phyloP scores from a whole-genome alignment of 2,329 filamentous ascomycete genomes.

The Monilinia aucupariae region DNA sequence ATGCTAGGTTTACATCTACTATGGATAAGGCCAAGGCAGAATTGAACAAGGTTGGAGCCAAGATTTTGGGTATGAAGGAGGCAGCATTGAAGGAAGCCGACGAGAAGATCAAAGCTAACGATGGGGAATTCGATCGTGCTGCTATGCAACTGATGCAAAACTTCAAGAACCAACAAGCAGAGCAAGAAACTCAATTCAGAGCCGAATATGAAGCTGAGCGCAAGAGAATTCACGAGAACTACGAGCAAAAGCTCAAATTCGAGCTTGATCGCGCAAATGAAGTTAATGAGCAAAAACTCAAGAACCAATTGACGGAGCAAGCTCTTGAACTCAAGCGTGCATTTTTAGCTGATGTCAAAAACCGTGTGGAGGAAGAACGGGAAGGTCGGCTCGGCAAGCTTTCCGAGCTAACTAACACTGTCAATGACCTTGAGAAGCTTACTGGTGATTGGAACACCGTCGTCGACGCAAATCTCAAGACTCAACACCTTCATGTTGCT shows the following conservation, averaged over 20 bases:
- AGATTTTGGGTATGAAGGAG: constrained; percentile 67
- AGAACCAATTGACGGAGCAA: constrained; percentile 85
- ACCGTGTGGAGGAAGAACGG: constrained; percentile 83
- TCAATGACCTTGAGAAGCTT: constrained; percentile 79
- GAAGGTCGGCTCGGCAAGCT: constrained; percentile 82
- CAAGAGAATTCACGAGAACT: constrained; percentile 68
- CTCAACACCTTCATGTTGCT: constrained; percentile 92
- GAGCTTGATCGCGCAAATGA: constrained; percentile 75
- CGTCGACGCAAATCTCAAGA: constrained; percentile 83
- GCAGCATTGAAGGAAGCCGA: constrained; percentile 71
- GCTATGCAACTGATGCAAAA: constrained; percentile 82
- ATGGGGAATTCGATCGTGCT: constrained; percentile 77
- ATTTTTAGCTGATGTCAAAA: constrained; percentile 72
- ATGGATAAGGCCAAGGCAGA: constrained; percentile 83
- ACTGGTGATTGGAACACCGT: constrained; percentile 87
- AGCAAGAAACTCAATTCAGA: constrained; percentile 77
- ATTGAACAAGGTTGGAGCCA: constrained; percentile 68
- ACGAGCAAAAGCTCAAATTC: constrained; percentile 72
- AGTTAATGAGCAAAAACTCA: constrained; percentile 74
- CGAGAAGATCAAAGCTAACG: constrained; percentile 51
- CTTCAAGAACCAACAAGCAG: constrained; percentile 76
- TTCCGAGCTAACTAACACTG: constrained; percentile 68
- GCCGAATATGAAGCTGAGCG: constrained; percentile 87
- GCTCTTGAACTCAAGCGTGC: constrained; percentile 81
- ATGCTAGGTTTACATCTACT: constrained; percentile 69